phyloP scores from a whole-genome alignment of 225 moss, liverwort and hornwort genomes.

The Climacium dendroides region DNA sequence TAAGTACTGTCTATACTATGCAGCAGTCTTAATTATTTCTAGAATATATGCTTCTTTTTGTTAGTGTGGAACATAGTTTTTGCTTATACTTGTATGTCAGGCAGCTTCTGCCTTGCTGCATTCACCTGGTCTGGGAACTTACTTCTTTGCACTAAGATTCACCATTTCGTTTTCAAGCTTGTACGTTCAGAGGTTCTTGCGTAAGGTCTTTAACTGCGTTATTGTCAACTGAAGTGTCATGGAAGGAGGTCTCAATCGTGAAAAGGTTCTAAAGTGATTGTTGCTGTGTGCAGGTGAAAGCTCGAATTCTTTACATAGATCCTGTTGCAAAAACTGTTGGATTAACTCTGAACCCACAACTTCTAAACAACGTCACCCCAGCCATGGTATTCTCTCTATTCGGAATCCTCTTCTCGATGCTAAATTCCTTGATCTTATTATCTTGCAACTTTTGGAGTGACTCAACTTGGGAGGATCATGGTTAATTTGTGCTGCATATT shows the following conservation, averaged over 20 bases:
- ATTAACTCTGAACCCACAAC: conserved; percentile 71
- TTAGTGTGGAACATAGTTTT: neutral
- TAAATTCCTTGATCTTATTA: neutral
- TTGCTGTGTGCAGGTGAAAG: conserved; percentile 56
- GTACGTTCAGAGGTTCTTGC: neutral
- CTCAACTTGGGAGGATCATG: neutral
- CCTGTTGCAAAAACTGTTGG: conserved; percentile 65
- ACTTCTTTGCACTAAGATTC: neutral
- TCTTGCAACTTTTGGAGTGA: neutral
- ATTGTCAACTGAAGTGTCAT: neutral
- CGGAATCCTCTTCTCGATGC: neutral
- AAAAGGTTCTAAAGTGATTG: neutral
- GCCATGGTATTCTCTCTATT: conserved; percentile 34
- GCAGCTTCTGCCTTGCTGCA: neutral
- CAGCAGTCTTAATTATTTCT: neutral
- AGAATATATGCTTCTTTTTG: neutral
- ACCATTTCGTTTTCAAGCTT: neutral
- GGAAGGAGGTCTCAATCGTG: neutral
- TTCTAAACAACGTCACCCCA: conserved; percentile 41
- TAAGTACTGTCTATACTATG: conserved; percentile 12
- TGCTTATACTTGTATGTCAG: neutral
- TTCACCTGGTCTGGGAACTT: neutral
- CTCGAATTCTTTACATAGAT: conserved; percentile 75
- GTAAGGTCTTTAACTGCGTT: neutral
- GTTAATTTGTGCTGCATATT: neutral